phyloP scores from a whole-genome alignment of 1,284 basidiomycete species.

The Takashimella koratensis region DNA sequence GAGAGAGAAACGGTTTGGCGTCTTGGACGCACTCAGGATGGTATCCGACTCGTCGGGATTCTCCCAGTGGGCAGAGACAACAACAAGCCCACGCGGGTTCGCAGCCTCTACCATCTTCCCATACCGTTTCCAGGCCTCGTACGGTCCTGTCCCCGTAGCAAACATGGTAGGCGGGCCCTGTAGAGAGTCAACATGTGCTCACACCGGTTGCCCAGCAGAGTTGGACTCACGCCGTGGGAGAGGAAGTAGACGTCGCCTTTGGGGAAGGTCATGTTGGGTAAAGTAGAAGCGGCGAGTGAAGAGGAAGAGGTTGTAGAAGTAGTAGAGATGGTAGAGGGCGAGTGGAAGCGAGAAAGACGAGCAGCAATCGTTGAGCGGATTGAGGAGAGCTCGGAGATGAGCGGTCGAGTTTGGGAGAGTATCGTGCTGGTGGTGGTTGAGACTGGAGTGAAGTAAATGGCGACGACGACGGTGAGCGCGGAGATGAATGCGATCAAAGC shows the following conservation, averaged over 20 bases:
- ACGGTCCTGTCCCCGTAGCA: constrained; percentile 40
- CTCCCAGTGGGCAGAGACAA: constrained; percentile 54
- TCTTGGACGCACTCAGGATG: constrained; percentile 31
- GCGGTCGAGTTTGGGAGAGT: background rate
- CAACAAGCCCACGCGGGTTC: constrained; percentile 47
- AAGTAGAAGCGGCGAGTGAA: too few relatives aligned
- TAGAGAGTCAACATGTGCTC: background rate
- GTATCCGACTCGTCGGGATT: constrained; percentile 17
- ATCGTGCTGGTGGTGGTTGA: background rate
- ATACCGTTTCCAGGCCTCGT: constrained; percentile 48
- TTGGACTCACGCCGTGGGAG: constrained; percentile 42
- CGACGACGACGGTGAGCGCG: background rate
- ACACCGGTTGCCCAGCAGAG: too few relatives aligned
- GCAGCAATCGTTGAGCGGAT: too few relatives aligned
- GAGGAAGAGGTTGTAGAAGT: too few relatives aligned
- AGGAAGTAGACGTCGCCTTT: constrained; percentile 43
- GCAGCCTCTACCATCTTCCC: constrained; percentile 35
- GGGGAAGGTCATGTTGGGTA: background rate
- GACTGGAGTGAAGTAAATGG: background rate
- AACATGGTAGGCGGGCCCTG: constrained; percentile 51
- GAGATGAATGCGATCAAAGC: background rate
- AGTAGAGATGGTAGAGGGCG: too few relatives aligned
- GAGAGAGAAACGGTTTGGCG: too few relatives aligned
- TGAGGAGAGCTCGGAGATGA: too few relatives aligned
- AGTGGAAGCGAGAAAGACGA: too few relatives aligned